Conservation (phyloP, 139 green algal species). For the Volvox reticuliferus region DNA sequence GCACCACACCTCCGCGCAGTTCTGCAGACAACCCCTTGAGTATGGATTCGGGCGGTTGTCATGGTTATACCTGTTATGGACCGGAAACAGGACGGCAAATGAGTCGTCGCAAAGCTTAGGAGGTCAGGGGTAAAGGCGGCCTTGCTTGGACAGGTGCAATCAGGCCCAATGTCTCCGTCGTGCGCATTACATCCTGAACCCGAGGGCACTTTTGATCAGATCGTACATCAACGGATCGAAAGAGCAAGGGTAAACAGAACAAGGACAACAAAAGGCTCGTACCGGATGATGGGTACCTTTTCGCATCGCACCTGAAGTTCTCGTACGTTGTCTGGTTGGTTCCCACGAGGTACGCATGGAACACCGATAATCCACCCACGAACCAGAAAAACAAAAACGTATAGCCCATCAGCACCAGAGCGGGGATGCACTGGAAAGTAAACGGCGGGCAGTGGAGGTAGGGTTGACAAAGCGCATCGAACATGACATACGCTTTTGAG, state of each 20-base stretch:
- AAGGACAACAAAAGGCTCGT: background rate
- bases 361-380: constrained; percentile 91
- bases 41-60: constrained; percentile 78
- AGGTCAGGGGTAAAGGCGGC: background rate
- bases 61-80: constrained; percentile 56
- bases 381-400: constrained; percentile 91
- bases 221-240: too few relatives aligned
- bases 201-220: too few relatives aligned
- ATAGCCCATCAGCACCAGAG: constrained; percentile 78
- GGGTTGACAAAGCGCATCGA: too few relatives aligned
- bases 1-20: constrained; percentile 79
- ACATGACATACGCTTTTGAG: too few relatives aligned
- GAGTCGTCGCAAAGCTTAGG: background rate
- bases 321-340: constrained; percentile 99
- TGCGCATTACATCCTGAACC: too few relatives aligned
- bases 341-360: constrained; percentile 94
- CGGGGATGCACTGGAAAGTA: constrained; percentile 20
- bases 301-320: constrained; percentile 88
- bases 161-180: too few relatives aligned
- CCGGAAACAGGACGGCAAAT: background rate
- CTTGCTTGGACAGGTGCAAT: too few relatives aligned
- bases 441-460: too few relatives aligned
- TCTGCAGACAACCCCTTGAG: constrained; percentile 66
- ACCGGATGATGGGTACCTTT: too few relatives aligned
- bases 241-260: too few relatives aligned